A percentile compares a stretch with the other conserved stretches of the same genome.
These are phyloP conservation scores for Wallacemonas collosoma DNA, from an alignment of 208 protist species.

Conservation along the genomic window DNA sequence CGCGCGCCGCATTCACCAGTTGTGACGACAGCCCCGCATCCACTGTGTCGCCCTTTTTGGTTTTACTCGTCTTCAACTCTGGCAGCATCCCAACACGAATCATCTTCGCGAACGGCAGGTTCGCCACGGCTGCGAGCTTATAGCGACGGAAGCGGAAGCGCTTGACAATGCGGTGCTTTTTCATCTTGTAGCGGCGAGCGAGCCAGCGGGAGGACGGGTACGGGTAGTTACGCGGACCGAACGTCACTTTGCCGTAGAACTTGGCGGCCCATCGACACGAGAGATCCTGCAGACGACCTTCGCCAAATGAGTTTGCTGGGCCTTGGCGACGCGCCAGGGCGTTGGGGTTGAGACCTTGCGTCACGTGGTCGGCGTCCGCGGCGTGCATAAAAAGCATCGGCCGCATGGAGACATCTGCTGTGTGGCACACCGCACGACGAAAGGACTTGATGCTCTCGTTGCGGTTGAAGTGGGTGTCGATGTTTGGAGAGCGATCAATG, in stretches of 20 bases:
- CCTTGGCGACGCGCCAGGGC: background rate
- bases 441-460: constrained; percentile 63
- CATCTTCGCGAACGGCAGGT: constrained; percentile 91
- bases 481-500: constrained; percentile 56
- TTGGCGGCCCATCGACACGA: constrained; percentile 80
- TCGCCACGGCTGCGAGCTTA: constrained; percentile 89
- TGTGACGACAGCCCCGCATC: constrained; percentile 69
- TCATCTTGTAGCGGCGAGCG: constrained; percentile 88
- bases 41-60: constrained; percentile 79
- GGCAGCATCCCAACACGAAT: constrained; percentile 92
- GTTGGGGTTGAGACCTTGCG: background rate
- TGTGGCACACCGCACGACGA: constrained; percentile 51
- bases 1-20: constrained; percentile 60
- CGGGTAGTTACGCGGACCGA: constrained; percentile 82
- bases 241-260: constrained; percentile 88
- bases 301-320: constrained; percentile 31
- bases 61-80: constrained; percentile 90
- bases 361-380: constrained; percentile 16
- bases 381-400: constrained; percentile 41
- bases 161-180: constrained; percentile 90
- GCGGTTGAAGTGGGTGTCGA: constrained; percentile 51
- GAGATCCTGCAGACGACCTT: constrained; percentile 47
- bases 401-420: constrained; percentile 76
- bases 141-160: constrained; percentile 90
- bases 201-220: constrained; percentile 88